Conservation (phyloP, 345 rosid genomes). For the Gossypium stocksii region DNA sequence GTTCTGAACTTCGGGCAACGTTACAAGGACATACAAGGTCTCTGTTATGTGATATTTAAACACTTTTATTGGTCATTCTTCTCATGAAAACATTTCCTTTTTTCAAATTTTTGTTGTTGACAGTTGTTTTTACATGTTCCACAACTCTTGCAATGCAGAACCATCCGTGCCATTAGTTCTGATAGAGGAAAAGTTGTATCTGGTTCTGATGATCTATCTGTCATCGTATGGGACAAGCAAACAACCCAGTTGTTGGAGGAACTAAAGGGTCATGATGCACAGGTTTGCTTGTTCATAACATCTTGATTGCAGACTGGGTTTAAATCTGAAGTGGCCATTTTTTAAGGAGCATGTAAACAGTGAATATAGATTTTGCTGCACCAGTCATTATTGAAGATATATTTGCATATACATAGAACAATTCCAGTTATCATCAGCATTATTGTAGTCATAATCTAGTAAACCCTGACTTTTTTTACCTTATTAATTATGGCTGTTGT, state of each 20-base stretch:
- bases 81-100: neutral
- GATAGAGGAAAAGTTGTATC: conserved; percentile 96
- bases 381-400: neutral
- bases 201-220: conserved; percentile 95
- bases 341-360: neutral
- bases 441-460: neutral
- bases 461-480: neutral
- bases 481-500: neutral
- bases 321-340: neutral
- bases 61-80: neutral
- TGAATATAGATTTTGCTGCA: neutral
- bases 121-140: neutral
- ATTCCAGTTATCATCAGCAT: neutral
- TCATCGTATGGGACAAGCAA: conserved; percentile 98
- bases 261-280: conserved; percentile 90
- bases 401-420: neutral
- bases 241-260: conserved; percentile 87
- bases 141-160: conserved; percentile 41
- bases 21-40: conserved; percentile 91
- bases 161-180: conserved; percentile 94
- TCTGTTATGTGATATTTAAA: conserved; percentile 10
- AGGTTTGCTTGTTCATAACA: conserved; percentile 48
- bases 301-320: conserved; percentile 13
- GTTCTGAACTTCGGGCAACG: conserved; percentile 94
- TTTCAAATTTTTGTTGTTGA: neutral